A percentile compares a stretch with the other conserved stretches of the same genome.
Conservation (phyloP, 257 asterid genomes). For the Sherardia arvensis region DNA sequence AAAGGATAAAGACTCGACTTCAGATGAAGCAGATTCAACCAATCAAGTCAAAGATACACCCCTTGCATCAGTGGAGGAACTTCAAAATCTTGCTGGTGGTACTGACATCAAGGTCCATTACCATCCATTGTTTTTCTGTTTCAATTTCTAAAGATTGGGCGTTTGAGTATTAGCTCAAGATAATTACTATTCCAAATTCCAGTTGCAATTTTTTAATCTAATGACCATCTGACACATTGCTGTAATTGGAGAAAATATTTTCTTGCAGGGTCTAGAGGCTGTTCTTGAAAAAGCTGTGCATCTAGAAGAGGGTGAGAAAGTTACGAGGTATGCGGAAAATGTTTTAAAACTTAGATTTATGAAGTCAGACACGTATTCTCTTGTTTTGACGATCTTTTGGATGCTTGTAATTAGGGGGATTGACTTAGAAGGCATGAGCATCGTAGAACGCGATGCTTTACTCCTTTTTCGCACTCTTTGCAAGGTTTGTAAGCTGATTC, state of each 20-base stretch:
- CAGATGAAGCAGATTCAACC: conserved; percentile 33
- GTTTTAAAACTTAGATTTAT: conserved; percentile 14
- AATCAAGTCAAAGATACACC: conserved; percentile 45
- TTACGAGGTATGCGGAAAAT: conserved; percentile 49
- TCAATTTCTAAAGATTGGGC: conserved; percentile 6
- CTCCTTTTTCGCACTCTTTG: conserved; percentile 96
- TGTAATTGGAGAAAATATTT: conserved; percentile 8
- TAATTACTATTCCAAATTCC: background rate
- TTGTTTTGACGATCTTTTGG: conserved; percentile 12
- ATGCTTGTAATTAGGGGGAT: conserved; percentile 52
- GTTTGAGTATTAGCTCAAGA: background rate
- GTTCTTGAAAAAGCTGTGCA: conserved; percentile 95
- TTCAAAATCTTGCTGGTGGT: conserved; percentile 73
- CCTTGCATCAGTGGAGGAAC: conserved; percentile 63
- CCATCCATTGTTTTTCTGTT: conserved; percentile 11
- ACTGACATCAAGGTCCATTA: conserved; percentile 77
- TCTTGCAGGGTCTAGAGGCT: conserved; percentile 88
- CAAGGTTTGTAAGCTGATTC: conserved; percentile 60
- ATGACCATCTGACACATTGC: background rate
- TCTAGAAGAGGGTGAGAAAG: conserved; percentile 88
- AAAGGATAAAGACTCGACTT: conserved; percentile 35
- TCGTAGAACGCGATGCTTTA: conserved; percentile 84
- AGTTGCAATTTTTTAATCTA: background rate
- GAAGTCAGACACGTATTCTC: conserved; percentile 9
- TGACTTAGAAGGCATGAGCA: conserved; percentile 58